Evolutionary conservation across 202 grass and related monocot species (phyloP).

Genomic region (Schoenoplectus tabernaemontani): DNA sequence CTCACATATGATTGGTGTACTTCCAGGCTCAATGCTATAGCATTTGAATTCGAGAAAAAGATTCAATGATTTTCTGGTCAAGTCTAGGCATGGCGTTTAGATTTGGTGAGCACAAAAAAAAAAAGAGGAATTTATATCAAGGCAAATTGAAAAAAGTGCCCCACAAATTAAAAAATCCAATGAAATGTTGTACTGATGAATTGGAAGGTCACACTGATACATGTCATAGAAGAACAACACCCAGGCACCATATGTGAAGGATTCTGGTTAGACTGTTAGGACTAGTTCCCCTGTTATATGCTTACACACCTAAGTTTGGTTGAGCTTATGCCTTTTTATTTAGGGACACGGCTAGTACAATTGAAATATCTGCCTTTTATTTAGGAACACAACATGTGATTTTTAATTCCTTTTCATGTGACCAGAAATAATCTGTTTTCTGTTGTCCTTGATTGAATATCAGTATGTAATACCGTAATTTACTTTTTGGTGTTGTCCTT

Average conservation of each 20-base stretch:
- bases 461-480: not conserved
- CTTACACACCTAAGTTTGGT: not conserved
- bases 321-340: not conserved
- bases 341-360: not conserved
- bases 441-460: not conserved
- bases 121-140: not conserved
- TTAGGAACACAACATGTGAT: not conserved
- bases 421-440: conserved; percentile 2
- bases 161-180: not conserved
- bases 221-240: conserved; percentile 1
- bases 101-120: not conserved
- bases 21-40: not conserved
- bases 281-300: not conserved
- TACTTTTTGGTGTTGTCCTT: not conserved
- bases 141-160: not conserved
- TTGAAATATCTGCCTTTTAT: too few species aligned
- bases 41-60: not conserved
- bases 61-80: not conserved
- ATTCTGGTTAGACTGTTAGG: not conserved
- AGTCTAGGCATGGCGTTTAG: not conserved
- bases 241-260: not conserved
- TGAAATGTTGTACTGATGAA: not conserved
- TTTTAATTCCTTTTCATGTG: conserved; percentile 18
- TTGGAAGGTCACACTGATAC: not conserved
- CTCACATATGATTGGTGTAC: not conserved